These are phyloP conservation scores for Cubamyces lactineus DNA, from an alignment of 768 basidiomycete species.

Conservation along the genomic window DNA sequence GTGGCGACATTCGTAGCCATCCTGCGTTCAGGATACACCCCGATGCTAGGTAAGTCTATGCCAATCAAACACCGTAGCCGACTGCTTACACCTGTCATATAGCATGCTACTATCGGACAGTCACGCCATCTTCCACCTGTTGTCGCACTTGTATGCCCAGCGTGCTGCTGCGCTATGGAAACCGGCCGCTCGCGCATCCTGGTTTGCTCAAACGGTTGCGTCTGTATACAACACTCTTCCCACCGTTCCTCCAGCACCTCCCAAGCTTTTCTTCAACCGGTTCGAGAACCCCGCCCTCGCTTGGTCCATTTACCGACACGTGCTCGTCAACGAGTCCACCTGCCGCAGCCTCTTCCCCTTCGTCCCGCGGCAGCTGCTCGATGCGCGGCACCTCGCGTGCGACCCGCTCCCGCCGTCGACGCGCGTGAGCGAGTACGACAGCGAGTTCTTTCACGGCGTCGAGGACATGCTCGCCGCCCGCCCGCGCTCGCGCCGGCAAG, in stretches of 20 bases:
- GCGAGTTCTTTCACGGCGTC: slow-evolving; percentile 70
- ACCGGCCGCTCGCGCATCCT: slow-evolving; percentile 57
- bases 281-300: slow-evolving; percentile 47
- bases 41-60: slow-evolving; percentile 59
- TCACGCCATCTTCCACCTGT: slow-evolving; percentile 65
- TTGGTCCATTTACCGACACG: slow-evolving; percentile 70
- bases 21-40: slow-evolving; percentile 71
- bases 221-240: slow-evolving; percentile 41
- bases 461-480: slow-evolving; percentile 53
- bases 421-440: slow-evolving; percentile 63
- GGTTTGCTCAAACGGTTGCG: slow-evolving; percentile 68
- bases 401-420: slow-evolving; percentile 85
- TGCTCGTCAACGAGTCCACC: slow-evolving; percentile 70
- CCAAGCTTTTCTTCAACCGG: slow-evolving; percentile 39
- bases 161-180: slow-evolving; percentile 85
- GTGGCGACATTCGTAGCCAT: slow-evolving; percentile 59
- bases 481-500: slow-evolving; percentile 46
- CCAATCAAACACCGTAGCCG: not conserved
- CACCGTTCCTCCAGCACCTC: slow-evolving; percentile 38
- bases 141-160: slow-evolving; percentile 87
- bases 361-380: slow-evolving; percentile 60
- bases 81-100: not conserved
- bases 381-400: slow-evolving; percentile 65
- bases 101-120: slow-evolving; percentile 35
- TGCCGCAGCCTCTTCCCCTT: slow-evolving; percentile 65